Conservation (phyloP, 2,329 filamentous ascomycete species). For the Curvularia hawaiiensis region DNA sequence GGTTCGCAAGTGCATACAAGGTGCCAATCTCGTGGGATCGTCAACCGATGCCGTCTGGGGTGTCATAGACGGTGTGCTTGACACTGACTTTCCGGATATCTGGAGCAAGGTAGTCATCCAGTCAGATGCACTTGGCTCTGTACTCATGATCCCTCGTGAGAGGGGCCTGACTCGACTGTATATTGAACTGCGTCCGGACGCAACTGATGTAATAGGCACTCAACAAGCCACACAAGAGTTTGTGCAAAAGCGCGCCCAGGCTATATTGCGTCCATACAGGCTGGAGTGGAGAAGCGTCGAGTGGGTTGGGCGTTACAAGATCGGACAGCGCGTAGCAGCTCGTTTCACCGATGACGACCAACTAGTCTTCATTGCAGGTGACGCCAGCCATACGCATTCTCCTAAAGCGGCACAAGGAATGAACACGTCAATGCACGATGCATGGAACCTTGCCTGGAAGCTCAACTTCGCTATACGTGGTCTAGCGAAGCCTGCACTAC, state of each 20-base stretch:
- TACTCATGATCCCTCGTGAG: constrained; percentile 76
- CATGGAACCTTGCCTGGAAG: constrained; percentile 53
- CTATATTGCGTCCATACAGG: constrained; percentile 53
- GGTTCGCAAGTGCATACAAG: constrained; percentile 66
- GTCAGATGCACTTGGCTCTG: constrained; percentile 69
- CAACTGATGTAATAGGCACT: constrained; percentile 37
- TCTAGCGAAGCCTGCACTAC: constrained; percentile 45
- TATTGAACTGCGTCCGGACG: constrained; percentile 52
- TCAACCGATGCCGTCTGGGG: constrained; percentile 69
- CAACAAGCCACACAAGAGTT: constrained; percentile 63
- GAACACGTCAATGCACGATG: constrained; percentile 54
- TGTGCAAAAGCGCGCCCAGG: constrained; percentile 68
- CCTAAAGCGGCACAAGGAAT: constrained; percentile 53
- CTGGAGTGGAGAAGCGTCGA: constrained; percentile 54
- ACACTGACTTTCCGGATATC: constrained; percentile 75
- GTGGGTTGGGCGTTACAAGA: constrained; percentile 59
- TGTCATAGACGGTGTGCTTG: constrained; percentile 71
- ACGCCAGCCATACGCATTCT: constrained; percentile 52
- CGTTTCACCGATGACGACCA: constrained; percentile 51
- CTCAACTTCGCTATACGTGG: constrained; percentile 49
- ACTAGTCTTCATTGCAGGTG: constrained; percentile 56
- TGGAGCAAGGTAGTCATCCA: constrained; percentile 76
- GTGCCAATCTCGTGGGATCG: constrained; percentile 54
- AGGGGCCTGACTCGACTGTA: constrained; percentile 71
- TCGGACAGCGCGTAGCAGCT: constrained; percentile 56